Evolutionary conservation across 2,329 filamentous ascomycete genomes (phyloP), one percentile per base, ranked within the genome.

Genomic region (Thyridium curvatum): DNA sequence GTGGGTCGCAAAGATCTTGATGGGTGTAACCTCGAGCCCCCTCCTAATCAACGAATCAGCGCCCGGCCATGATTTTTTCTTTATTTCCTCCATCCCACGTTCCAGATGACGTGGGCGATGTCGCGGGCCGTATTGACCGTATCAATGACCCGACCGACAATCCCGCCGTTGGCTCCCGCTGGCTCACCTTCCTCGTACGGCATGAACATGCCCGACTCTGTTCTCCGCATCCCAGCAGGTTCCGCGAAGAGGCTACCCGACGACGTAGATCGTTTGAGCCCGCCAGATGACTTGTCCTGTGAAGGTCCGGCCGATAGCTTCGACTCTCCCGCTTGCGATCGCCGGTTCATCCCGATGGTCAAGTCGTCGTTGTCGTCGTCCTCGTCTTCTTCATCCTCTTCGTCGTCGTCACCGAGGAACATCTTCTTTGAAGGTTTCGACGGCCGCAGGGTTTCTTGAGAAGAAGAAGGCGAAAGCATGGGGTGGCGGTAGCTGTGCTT

Each of bases 191-290:
- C 84, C 50, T 89, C 85, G 50, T 82, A 84, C 8, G 88, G 86
- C 84, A 94, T 90, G 52, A 94, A 84, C 86, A 94, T 94, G 49
- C 88, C 89, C 30, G 87, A 93, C 37, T 80, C 71, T 15, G 87
- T 94, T 49, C 89, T 75, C 45, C 83, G 79, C 69, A 94, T 82
- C 38, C 82, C 81, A 14, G 62, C 66, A 32, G 71, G 65, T 42
- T 77, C 71, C 15, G 65, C 66, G n/a, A 55, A 59, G n/a, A 76
- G 59, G 44, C 65, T 71, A 52, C 58, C 59, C 31, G 67, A 60
- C 17, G 74, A 74, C n/a, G 63, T 52, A 15, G 72, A 68, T 41
- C 70, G 66, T 30, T 66, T 64, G n/a, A 72, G 47, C n/a, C n/a
- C n/a, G 12, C 62, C 64, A 13, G 47, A 45, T n/a, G 39, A 48